Conservation (phyloP, 495 filamentous ascomycete species). For the Mytilinidion resinicola region DNA sequence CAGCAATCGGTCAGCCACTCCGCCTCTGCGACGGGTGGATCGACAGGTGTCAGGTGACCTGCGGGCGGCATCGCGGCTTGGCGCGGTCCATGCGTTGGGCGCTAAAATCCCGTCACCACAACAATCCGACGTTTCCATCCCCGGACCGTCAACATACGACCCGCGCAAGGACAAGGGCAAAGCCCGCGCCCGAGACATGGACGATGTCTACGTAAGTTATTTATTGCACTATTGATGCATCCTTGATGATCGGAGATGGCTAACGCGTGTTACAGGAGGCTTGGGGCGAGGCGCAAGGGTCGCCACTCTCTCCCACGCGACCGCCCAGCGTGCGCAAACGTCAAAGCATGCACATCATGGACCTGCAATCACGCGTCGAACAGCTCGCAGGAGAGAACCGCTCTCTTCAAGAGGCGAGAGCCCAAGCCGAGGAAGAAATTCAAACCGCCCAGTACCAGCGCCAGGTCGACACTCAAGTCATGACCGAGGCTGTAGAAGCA, state of each 20-base stretch:
- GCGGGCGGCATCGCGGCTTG: slow-evolving; percentile 56
- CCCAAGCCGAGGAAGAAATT: slow-evolving; percentile 57
- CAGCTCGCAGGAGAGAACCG: slow-evolving; percentile 77
- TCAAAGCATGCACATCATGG: slow-evolving; percentile 92
- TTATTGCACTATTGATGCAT: background rate
- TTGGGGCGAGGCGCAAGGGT: slow-evolving; percentile 85
- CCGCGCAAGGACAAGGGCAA: slow-evolving; percentile 82
- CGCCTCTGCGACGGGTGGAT: slow-evolving; percentile 64
- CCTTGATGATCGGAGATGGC: slow-evolving; percentile 14
- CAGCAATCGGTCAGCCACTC: slow-evolving; percentile 51
- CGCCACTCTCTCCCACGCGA: slow-evolving; percentile 87
- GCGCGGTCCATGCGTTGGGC: slow-evolving; percentile 23
- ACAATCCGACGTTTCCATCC: slow-evolving; percentile 25
- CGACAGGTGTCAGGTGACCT: slow-evolving; percentile 75
- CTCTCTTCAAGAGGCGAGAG: slow-evolving; percentile 62
- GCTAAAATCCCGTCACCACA: slow-evolving; percentile 23
- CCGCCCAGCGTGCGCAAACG: slow-evolving; percentile 87
- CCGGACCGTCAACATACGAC: slow-evolving; percentile 60
- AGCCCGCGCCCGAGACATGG: slow-evolving; percentile 74
- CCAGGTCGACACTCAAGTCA: slow-evolving; percentile 49
- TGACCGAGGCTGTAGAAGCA: slow-evolving; percentile 50
- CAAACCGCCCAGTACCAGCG: slow-evolving; percentile 45
- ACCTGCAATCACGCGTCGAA: slow-evolving; percentile 70
- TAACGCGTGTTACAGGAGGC: slow-evolving; percentile 59
- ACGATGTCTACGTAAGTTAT: slow-evolving; percentile 84